Conservation (phyloP, 306 rosid genomes). For the Vicia villosa region DNA sequence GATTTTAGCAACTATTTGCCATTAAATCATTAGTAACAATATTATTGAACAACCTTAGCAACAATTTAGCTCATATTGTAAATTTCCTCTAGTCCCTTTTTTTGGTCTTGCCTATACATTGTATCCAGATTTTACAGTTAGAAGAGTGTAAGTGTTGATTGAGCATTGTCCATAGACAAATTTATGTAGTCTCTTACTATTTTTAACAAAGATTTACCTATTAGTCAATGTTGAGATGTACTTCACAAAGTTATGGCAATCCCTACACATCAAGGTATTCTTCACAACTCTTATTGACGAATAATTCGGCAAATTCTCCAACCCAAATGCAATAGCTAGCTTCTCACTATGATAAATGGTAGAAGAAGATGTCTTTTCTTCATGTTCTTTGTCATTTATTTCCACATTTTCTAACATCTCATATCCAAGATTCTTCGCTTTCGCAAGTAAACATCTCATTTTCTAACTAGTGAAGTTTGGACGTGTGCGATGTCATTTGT, state of each 20-base stretch:
- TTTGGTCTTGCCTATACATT: conserved; percentile 3
- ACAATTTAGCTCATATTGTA: too few relatives aligned
- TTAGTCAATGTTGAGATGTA: conserved; percentile 51
- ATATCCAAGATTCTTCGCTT: conserved; percentile 69
- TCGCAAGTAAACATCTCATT: conserved; percentile 54
- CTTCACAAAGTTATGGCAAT: conserved; percentile 74
- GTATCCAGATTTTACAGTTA: neutral
- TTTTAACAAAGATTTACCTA: conserved; percentile 76
- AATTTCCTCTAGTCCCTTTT: conserved; percentile 6
- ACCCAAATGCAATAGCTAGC: conserved; percentile 74
- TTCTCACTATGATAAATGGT: conserved; percentile 72
- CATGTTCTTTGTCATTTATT: conserved; percentile 48
- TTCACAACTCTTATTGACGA: conserved; percentile 66
- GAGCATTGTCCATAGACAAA: conserved; percentile 70
- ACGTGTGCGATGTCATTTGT: conserved; percentile 57
- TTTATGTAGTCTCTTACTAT: conserved; percentile 75
- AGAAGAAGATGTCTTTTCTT: conserved; percentile 47
- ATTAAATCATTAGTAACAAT: too few relatives aligned
- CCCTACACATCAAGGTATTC: conserved; percentile 74
- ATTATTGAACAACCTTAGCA: too few relatives aligned
- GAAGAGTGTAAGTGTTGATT: neutral
- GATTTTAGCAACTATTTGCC: too few relatives aligned
- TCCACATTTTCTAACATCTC: conserved; percentile 55
- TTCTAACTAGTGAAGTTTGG: conserved; percentile 41
- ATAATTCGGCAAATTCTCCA: conserved; percentile 58